Evolutionary conservation across 1,139 yeast species (phyloP).

Genomic region (Suhomyces coccinellae): DNA sequence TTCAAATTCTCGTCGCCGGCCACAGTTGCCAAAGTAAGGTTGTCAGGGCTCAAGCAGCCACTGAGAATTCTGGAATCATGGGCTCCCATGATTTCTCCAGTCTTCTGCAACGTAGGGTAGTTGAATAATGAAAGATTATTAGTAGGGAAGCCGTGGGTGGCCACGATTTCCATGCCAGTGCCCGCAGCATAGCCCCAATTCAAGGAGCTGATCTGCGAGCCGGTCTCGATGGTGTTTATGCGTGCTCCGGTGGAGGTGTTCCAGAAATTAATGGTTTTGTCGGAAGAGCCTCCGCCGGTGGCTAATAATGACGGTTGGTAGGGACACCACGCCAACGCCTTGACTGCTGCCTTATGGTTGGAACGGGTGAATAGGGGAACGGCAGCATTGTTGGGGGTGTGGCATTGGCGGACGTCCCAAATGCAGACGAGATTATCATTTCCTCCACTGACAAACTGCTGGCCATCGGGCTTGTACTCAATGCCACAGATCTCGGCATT

Average conservation of each 20-base stretch:
- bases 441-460: conserved; percentile 89
- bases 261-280: conserved; percentile 92
- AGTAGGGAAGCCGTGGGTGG: conserved; percentile 93
- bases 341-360: conserved; percentile 90
- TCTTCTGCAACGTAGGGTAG: conserved; percentile 82
- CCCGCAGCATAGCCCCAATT: conserved; percentile 84
- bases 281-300: conserved; percentile 95
- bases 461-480: conserved; percentile 82
- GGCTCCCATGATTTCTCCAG: conserved; percentile 83
- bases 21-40: conserved; percentile 85
- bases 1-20: conserved; percentile 97
- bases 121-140: conserved; percentile 83
- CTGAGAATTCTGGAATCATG: conserved; percentile 88
- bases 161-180: conserved; percentile 80
- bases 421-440: conserved; percentile 91
- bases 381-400: conserved; percentile 9
- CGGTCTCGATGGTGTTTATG: conserved; percentile 84
- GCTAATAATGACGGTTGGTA: conserved; percentile 80
- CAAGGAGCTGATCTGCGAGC: conserved; percentile 89
- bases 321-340: conserved; percentile 96
- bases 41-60: conserved; percentile 88
- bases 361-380: conserved; percentile 73
- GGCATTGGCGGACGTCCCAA: conserved; percentile 75
- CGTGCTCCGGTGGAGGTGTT: conserved; percentile 89
- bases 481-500: conserved; percentile 92